Evolutionary conservation across 2,329 filamentous ascomycete genomes (phyloP).

Genomic region (Diplocarpon mali): DNA sequence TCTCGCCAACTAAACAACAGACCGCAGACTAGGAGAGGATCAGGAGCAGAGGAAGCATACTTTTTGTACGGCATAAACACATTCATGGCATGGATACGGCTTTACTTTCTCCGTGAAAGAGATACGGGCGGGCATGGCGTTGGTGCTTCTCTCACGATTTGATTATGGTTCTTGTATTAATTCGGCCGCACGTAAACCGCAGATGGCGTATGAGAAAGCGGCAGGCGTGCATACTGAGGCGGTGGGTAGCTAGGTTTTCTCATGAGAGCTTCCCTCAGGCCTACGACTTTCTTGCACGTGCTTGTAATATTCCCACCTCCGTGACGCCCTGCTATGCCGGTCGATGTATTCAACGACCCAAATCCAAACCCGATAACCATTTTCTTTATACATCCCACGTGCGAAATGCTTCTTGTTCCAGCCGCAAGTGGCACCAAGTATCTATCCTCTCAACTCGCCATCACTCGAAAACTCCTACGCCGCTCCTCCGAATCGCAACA

Average conservation of each 20-base stretch:
- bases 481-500: conserved; percentile 18
- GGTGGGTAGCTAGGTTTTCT: too few species aligned
- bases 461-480: conserved; percentile 28
- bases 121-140: too few species aligned
- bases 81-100: conserved; percentile 16
- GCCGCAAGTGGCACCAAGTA: too few species aligned
- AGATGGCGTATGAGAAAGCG: too few species aligned
- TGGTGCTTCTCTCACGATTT: not conserved
- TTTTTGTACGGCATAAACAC: conserved; percentile 15
- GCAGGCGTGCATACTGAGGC: too few species aligned
- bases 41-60: conserved; percentile 9
- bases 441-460: conserved; percentile 8
- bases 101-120: conserved; percentile 1
- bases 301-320: too few species aligned
- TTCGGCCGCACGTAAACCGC: too few species aligned
- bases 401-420: not conserved
- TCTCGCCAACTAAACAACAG: conserved; percentile 57
- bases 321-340: too few species aligned
- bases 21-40: not conserved
- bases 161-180: not conserved
- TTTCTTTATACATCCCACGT: not conserved
- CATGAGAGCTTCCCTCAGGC: too few species aligned
- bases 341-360: not conserved
- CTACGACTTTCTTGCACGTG: too few species aligned
- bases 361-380: not conserved